Conservation (phyloP, 306 rosid genomes). For the Glycine latifolia region DNA sequence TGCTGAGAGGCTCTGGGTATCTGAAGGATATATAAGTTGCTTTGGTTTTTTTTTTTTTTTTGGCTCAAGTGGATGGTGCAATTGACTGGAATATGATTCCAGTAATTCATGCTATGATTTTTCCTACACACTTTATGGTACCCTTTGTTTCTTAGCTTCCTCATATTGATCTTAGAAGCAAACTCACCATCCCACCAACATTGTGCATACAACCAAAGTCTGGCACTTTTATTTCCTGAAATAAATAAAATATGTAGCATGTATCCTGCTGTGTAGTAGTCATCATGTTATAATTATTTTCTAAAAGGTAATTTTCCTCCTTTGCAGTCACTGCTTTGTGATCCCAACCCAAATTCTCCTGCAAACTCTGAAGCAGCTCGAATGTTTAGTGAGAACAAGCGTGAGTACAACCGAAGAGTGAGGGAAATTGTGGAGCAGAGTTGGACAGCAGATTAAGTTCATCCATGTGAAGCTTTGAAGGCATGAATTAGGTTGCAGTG, state of each 20-base stretch:
- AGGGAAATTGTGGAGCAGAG: slow-evolving; percentile 95
- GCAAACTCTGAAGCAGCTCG: slow-evolving; percentile 98
- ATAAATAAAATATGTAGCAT: background rate
- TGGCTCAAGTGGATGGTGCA: no score
- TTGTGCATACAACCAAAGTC: background rate
- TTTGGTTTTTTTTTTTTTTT: no score
- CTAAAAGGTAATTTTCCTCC: slow-evolving; percentile 33
- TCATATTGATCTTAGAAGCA: no score
- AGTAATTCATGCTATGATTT: no score
- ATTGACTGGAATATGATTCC: no score
- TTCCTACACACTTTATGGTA: no score
- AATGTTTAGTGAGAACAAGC: slow-evolving; percentile 90
- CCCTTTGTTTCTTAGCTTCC: no score
- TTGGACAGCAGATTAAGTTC: slow-evolving; percentile 87
- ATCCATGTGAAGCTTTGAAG: background rate
- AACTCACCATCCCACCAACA: no score
- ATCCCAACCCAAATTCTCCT: slow-evolving; percentile 97
- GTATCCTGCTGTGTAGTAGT: background rate
- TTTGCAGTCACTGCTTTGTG: slow-evolving; percentile 87
- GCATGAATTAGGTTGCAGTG: no score
- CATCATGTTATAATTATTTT: background rate
- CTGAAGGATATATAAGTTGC: no score
- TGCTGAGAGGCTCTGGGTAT: no score
- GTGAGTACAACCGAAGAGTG: slow-evolving; percentile 90
- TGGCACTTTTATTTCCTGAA: background rate